Percentiles rank a stretch among this genome's conserved stretches.
These are phyloP conservation scores for Corniculantispora saksenae DNA, from an alignment of 2,329 filamentous ascomycete genomes.

Conservation along the genomic window DNA sequence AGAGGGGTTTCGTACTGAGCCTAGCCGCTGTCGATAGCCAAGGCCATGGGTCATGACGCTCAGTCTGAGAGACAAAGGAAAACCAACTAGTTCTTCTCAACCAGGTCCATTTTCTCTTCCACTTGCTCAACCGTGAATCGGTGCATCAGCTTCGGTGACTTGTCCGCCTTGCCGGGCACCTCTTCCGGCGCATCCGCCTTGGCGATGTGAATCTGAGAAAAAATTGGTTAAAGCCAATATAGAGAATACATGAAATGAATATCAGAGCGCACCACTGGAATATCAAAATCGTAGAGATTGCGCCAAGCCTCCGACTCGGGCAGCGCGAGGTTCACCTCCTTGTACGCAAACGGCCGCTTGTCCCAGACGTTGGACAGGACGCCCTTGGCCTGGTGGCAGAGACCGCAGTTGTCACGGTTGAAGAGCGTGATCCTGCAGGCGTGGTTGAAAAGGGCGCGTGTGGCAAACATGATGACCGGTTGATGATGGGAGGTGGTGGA, in stretches of 20 bases:
- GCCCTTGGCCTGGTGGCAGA: slow-evolving; percentile 68
- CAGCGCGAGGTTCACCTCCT: slow-evolving; percentile 69
- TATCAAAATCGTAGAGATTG: slow-evolving; percentile 77
- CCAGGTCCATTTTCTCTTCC: slow-evolving; percentile 66
- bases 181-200: slow-evolving; percentile 53
- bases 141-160: slow-evolving; percentile 76
- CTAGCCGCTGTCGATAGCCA: no score
- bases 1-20: slow-evolving; percentile 45
- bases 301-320: slow-evolving; percentile 66
- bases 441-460: slow-evolving; percentile 48
- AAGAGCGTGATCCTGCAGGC: slow-evolving; percentile 72
- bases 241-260: neutral
- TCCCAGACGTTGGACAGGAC: slow-evolving; percentile 71
- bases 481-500: neutral
- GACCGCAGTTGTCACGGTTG: slow-evolving; percentile 68
- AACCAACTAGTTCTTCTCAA: slow-evolving; percentile 34
- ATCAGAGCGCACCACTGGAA: slow-evolving; percentile 66
- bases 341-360: slow-evolving; percentile 64
- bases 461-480: slow-evolving; percentile 49
- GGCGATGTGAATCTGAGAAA: slow-evolving; percentile 64
- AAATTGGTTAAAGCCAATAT: neutral
- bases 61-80: neutral
- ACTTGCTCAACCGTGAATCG: slow-evolving; percentile 70
- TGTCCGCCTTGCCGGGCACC: slow-evolving; percentile 53
- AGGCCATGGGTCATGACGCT: neutral